Evolutionary conservation across 176 grass and related monocot genomes (phyloP).

Genomic region (Phragmites australis): DNA sequence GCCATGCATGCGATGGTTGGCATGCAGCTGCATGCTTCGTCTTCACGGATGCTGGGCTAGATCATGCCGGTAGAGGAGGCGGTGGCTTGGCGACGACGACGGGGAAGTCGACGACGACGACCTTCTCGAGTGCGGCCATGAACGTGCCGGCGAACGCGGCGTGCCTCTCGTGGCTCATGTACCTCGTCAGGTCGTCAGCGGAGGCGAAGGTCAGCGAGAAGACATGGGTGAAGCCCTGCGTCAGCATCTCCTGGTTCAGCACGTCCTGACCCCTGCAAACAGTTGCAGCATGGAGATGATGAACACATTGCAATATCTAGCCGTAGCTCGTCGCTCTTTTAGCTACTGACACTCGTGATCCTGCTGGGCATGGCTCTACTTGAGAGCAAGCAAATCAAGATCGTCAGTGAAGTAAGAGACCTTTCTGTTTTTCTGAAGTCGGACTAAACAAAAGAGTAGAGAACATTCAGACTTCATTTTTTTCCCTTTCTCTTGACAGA

Average conservation of each 20-base stretch:
- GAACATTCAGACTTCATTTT: too few relatives aligned
- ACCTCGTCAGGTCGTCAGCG: conserved; percentile 40
- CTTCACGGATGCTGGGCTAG: not conserved
- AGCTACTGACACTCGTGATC: too few relatives aligned
- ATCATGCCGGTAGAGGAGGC: conserved; percentile 13
- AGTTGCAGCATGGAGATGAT: not conserved
- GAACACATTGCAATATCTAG: too few relatives aligned
- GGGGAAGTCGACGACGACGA: conserved; percentile 67
- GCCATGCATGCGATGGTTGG: conserved; percentile 2
- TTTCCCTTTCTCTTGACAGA: too few relatives aligned
- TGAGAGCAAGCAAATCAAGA: too few relatives aligned
- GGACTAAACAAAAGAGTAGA: too few relatives aligned
- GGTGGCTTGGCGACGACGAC: conserved; percentile 45
- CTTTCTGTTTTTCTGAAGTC: too few relatives aligned
- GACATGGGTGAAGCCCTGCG: conserved; percentile 60
- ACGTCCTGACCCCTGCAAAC: conserved; percentile 42
- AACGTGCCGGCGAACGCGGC: conserved; percentile 52
- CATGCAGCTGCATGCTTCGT: not conserved
- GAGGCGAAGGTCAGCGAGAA: conserved; percentile 43
- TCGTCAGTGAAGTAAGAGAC: too few relatives aligned
- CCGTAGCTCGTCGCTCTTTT: too few relatives aligned
- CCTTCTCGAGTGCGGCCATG: conserved; percentile 60
- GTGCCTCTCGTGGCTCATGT: conserved; percentile 47
- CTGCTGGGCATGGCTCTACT: too few relatives aligned
- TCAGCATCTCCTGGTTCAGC: conserved; percentile 45